Evolutionary conservation across 805 yeast species (phyloP), one percentile per base, ranked within the genome.

Genomic region (Saccharomyces cerevisiae): DNA sequence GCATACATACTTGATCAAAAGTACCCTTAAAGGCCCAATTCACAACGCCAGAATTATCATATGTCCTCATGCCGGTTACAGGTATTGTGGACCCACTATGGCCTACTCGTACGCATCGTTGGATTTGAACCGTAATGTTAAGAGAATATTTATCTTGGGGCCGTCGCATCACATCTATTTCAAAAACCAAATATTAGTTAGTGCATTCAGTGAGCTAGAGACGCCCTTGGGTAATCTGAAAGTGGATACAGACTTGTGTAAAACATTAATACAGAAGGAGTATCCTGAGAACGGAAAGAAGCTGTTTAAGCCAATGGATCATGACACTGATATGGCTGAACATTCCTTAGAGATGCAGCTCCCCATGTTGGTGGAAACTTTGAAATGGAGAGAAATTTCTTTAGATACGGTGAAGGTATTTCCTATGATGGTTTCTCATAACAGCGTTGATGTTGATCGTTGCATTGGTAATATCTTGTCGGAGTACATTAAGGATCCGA

Each of bases 311-410:
- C 69, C 66, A 53, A 86, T 90, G 95, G 68, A 75, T 28, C 57
- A 68, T 1, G 78, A 74, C 0, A 76, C 76, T 13, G 99, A 94
- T 67, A 82, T 83, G 55, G 86, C 85, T 17, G 99, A 94, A 67
- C 99, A 94, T 68, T 85, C 94, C 51, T 81, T 94, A 63, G 99
- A 94, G 64, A 88, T 94, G 96, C 98, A 94, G 69, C 78, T 85
- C 65, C 96, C 98, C 0, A 67, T 62, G 69, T 50, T 64, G 30
- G 59, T 52, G n/a, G 84, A 80, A 56, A 71, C 88, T 8, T 76
- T 79, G 61, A 76, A 80, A 55, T 71, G 77, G 52, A 75, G 84
- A 9, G 61, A 72, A 24, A 61, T 64, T 51, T 51, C 64, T 2
- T 56, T 69, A 57, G 75, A 59, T n/a, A 58, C 51, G 57, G 84